phyloP scores from a whole-genome alignment of 2,329 filamentous ascomycete species.

The Apiospora saccharicola region DNA sequence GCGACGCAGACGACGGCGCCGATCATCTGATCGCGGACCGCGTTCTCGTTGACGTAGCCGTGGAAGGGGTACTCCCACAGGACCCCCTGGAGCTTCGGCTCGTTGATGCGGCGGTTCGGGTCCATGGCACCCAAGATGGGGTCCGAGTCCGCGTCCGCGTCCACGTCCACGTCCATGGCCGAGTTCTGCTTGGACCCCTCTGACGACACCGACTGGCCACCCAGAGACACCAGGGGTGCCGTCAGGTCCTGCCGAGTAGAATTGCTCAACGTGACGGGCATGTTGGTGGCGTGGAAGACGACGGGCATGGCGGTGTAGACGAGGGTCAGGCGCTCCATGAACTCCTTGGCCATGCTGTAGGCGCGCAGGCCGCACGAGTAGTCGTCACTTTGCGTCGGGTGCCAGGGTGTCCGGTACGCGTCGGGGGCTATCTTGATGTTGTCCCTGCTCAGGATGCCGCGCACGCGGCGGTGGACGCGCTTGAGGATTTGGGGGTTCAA shows the following conservation, averaged over 20 bases:
- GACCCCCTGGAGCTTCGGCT: neutral
- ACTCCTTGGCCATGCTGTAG: conserved; percentile 9
- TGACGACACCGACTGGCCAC: neutral
- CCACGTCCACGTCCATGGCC: neutral
- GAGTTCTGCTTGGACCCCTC: no score
- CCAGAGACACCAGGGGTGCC: neutral
- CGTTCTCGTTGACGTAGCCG: neutral
- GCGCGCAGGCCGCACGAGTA: conserved; percentile 13
- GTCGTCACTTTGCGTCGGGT: neutral
- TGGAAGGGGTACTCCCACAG: neutral
- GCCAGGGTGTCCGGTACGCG: neutral
- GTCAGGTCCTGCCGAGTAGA: neutral
- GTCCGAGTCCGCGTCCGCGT: neutral
- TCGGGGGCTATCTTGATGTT: neutral
- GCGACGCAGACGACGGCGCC: neutral
- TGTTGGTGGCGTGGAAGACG: neutral
- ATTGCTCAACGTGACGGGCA: neutral
- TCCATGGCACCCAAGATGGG: neutral
- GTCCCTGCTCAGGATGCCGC: neutral
- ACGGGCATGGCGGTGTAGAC: neutral
- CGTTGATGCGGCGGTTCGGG: neutral
- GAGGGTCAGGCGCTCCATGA: conserved; percentile 24
- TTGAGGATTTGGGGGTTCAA: neutral
- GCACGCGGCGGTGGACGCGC: neutral
- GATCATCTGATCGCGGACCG: conserved; percentile 12